phyloP scores from a whole-genome alignment of 2,329 filamentous ascomycete genomes.

The Cercospora canescens region DNA sequence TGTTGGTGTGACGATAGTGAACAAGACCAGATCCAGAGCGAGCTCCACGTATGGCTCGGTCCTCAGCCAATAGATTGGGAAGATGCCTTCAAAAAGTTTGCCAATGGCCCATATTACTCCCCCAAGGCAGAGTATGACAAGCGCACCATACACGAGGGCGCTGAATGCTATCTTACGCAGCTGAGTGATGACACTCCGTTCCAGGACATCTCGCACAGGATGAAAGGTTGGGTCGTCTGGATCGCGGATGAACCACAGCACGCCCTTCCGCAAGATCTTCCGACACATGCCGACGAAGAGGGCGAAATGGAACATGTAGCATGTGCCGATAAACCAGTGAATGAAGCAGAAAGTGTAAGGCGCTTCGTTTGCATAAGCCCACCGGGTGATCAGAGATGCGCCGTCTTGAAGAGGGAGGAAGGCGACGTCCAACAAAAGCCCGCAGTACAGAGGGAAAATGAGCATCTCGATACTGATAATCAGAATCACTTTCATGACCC shows the following conservation, averaged over 20 bases:
- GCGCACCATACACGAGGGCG: conserved; percentile 88
- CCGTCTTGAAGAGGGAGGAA: conserved; percentile 85
- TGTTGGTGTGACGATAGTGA: conserved; percentile 93
- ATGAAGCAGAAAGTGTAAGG: conserved; percentile 92
- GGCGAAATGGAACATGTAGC: conserved; percentile 99
- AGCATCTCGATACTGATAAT: conserved; percentile 99
- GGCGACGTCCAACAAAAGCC: conserved; percentile 83
- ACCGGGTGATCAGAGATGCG: conserved; percentile 72
- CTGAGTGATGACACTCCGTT: conserved; percentile 88
- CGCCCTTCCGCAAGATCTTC: conserved; percentile 93
- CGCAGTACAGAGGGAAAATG: conserved; percentile 93
- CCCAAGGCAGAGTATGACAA: conserved; percentile 90
- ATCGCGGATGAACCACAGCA: conserved; percentile 96
- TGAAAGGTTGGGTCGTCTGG: conserved; percentile 98
- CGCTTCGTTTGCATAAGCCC: conserved; percentile 74
- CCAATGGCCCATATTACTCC: conserved; percentile 93
- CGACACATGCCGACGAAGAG: conserved; percentile 98
- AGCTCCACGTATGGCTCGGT: conserved; percentile 93
- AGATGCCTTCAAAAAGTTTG: conserved; percentile 65
- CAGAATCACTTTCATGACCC: conserved; percentile 94
- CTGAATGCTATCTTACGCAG: conserved; percentile 95
- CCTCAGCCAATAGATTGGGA: conserved; percentile 91
- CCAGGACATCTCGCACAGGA: conserved; percentile 92
- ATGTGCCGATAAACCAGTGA: conserved; percentile 98
- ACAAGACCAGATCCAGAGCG: conserved; percentile 89